Evolutionary conservation across 2,329 filamentous ascomycete genomes (phyloP), one percentile per base, ranked within the genome.

Genomic region (Dactylellina cionopaga): DNA sequence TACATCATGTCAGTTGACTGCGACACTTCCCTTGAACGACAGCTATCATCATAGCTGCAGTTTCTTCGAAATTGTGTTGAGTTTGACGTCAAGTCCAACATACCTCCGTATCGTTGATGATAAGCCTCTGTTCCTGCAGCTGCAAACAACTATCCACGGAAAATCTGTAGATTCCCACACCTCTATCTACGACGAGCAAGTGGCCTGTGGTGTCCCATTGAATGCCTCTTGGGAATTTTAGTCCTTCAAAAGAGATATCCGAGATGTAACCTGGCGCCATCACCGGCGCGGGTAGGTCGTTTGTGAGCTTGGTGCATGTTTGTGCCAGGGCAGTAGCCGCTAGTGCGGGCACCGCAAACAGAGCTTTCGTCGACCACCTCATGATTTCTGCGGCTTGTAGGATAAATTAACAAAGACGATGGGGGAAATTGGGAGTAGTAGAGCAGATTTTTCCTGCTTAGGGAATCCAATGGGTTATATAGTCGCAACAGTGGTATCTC

Each of bases 191-290:
- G n/a, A 71, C 66, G 6, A 71, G 51, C 27, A 71, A 15, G 29
- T 71, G 66, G 4, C 66, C 66, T 9, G 49, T 63, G 11, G 58
- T 44, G 25, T 71, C 66, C 66, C 66, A 71, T 52, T 71, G 66
- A 44, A 71, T 71, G 9, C 66, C 66, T 51, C 66, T 37, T 13
- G 66, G 66, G 44, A 29, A 71, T 29, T 71, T 71, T 13, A 71
- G 51, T 6, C 66, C 66, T 13, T 29, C 27, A 7, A 64, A 15
- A 3, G 58, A 17, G 29, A 71, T 58, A 27, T 71, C 66, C 25
- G 66, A 71, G 15, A 62, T 62, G 13, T 71, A 71, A 13, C 66
- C 66, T 33, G 66, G 51, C 13, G 66, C 66, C 66, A 71, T 63
- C 17, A 58, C 51, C 43, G 66, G 66, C 49, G 56, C 66, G 27